Conservation (phyloP, 2,329 filamentous ascomycete species). For the Colletotrichum incanum region DNA sequence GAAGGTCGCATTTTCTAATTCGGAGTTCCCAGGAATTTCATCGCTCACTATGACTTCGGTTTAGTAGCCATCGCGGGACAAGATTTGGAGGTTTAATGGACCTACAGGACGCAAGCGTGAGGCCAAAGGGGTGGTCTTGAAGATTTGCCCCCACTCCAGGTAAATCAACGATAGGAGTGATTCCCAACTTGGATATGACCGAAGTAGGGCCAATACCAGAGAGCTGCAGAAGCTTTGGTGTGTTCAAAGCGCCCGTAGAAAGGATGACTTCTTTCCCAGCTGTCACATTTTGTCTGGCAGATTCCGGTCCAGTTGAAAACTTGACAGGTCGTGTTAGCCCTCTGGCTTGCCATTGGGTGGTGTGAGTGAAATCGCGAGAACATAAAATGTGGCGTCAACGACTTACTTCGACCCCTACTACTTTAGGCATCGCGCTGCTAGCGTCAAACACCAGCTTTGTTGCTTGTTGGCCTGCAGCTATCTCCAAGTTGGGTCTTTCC, state of each 20-base stretch:
- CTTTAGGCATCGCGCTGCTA: slow-evolving; percentile 37
- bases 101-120: slow-evolving; percentile 17
- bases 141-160: slow-evolving; percentile 37
- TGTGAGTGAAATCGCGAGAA: neutral
- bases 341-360: slow-evolving; percentile 13
- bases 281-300: neutral
- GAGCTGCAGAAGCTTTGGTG: slow-evolving; percentile 62
- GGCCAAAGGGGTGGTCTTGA: slow-evolving; percentile 30
- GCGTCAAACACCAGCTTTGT: slow-evolving; percentile 44
- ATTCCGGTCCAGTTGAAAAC: neutral
- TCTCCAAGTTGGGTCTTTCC: slow-evolving; percentile 20
- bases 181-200: slow-evolving; percentile 54
- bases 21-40: slow-evolving; percentile 17
- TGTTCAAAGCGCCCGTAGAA: slow-evolving; percentile 58
- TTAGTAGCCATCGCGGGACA: neutral
- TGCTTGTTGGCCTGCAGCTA: slow-evolving; percentile 44
- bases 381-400: slow-evolving; percentile 32
- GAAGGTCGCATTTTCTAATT: slow-evolving; percentile 53
- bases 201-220: slow-evolving; percentile 62
- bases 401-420: slow-evolving; percentile 45
- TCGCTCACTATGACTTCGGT: neutral
- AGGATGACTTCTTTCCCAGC: slow-evolving; percentile 57
- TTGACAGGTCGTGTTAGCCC: neutral
- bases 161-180: slow-evolving; percentile 47
- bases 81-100: neutral